Base-by-base conservation (phyloP, 2,329 filamentous ascomycete genomes). In the Fusarium coffeatum region DNA sequence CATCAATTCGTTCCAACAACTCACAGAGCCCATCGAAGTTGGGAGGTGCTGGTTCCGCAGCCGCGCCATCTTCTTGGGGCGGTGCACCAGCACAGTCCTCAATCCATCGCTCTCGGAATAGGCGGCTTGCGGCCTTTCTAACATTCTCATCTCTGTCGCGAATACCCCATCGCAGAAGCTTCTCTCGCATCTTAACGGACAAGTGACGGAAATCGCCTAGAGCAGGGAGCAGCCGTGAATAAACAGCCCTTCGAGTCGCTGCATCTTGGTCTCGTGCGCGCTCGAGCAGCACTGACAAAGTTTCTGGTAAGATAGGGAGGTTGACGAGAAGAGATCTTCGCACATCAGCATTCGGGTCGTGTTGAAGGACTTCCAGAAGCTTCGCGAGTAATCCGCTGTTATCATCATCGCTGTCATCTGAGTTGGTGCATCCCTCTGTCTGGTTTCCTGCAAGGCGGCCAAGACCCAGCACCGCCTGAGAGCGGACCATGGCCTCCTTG, bases 51-150 rank as follows among this genome's bases (percentile, higher is more conserved):
- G 87, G 81, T 62, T 89, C 85, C 18, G 81, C 81, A 8, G 86
- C 85, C 49, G 86, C 86, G 30, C 87, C 87, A 12, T 86, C 88
- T 20, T 85, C 84, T 50, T 88, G 87, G 40, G 90, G 87, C 10
- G 86, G 83, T 2, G 87, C 85, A 4, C 91, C 91, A 8, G 92
- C 94, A 74, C 94, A 98, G 76, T 98, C 93, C 77, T 98, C 95
- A 66, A 99, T 95, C 96, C 96, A 99, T n/a, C 93, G 89, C 76
- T 98, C 94, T 66, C 92, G 90, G 82, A 99, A 99, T 9, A 98
- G 85, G 47, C 93, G 91, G 10, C 92, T 93, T 6, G 96, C 93
- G 11, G 95, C 95, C 78, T 97, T 97, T 55, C 94, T 90, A 15
- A 99, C 96, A 72, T 92, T 93, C 72, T 98, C 95, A 72, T 99